These are phyloP conservation scores for Flaveria ramosissima DNA, from an alignment of 129 eudicot species.

Conservation along the genomic window DNA sequence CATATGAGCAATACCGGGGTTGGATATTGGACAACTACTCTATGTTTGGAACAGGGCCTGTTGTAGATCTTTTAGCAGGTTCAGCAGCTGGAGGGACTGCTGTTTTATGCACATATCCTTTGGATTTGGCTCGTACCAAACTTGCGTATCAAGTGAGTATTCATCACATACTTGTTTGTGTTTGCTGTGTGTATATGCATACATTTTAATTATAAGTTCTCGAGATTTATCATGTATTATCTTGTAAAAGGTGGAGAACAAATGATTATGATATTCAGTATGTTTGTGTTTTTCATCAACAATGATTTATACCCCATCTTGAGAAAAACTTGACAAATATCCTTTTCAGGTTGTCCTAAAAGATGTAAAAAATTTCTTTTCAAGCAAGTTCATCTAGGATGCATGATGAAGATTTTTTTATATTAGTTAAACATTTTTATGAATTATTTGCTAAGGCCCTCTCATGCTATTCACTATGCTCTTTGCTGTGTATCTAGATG, in stretches of 20 bases:
- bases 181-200: not conserved
- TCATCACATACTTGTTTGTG: not conserved
- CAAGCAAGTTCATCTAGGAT: not conserved
- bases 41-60: constrained; percentile 80
- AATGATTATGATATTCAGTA: not conserved
- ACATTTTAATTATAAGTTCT: not conserved
- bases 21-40: constrained; percentile 73
- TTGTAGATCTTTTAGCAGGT: constrained; percentile 95
- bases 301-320: not conserved
- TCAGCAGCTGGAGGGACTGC: constrained; percentile 99
- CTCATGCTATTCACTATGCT: not conserved
- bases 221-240: not conserved
- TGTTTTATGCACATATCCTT: constrained; percentile 91
- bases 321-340: not conserved
- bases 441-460: not conserved
- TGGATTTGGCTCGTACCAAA: constrained; percentile 97
- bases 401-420: not conserved
- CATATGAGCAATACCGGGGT: constrained; percentile 87
- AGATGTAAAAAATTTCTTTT: not conserved
- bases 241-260: not conserved
- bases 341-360: not conserved
- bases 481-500: not conserved
- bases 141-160: constrained; percentile 88
- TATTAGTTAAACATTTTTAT: not conserved
- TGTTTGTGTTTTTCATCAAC: not conserved